Base-by-base conservation (phyloP, 2,329 filamentous ascomycete species). In the Trichoderma brevicompactum region DNA sequence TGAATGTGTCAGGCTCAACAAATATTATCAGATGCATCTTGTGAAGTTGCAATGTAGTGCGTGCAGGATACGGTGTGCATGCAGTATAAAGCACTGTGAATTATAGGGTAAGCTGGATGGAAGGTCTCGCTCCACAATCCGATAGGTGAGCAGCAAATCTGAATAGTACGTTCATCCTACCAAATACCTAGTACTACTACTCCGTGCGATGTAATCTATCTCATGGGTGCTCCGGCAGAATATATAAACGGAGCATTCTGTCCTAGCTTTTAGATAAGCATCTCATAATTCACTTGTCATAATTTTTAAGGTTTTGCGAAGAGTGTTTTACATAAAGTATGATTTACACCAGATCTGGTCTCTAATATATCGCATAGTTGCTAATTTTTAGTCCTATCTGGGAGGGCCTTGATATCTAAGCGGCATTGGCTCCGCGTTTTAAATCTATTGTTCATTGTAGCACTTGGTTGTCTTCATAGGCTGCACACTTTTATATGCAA, bases 261-360 rank as follows among this genome's bases (percentile, higher is more conserved):
- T 38, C 13, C 34, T 23, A 38, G 32, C 56, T 48, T 19, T 10
- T 7, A 60, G 43, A 60, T 60, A 13, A 36, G n/a, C 56, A 60
- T 60, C 56, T 60, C 19, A 17, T 17, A 40, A 49, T 3, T 9
- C 15, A 48, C 43, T 36, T 36, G 13, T 46, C 32, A 12, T 46
- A 38, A 48, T 9, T 48, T 56, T 60, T 23, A 48, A 60, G 55
- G 46, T 49, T 50, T 50, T 41, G 46, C 3, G 5, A 32, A 10
- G 38, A 40, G 19, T 9, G 46, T 41, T 61, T 50, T 38, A 19
- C 41, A 28, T 61, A 41, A 50, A 50, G 19, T 50, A 50, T 32
- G 46, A 50, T 50, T 50, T 34, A 32, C 58, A n/a, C 46, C 50
- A 61, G 19, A 50, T 40, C 34, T 36, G 50, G 34, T 61, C 58